These are phyloP conservation scores for Chenopodium quinoa DNA, from an alignment of 148 eudicot genomes.

Conservation along the genomic window DNA sequence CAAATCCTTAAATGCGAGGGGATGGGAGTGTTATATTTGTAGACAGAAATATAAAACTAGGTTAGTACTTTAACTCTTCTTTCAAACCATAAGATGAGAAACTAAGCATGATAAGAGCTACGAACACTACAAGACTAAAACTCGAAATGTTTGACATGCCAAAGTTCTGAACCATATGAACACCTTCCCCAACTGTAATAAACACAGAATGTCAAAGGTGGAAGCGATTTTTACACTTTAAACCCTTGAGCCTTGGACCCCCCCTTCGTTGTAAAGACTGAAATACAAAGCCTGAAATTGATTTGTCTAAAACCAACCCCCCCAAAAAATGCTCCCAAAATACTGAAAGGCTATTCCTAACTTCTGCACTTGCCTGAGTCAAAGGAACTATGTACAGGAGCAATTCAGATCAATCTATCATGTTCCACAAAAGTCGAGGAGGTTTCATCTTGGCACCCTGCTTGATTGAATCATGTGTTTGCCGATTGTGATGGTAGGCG, in stretches of 20 bases:
- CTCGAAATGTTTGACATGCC: slow-evolving; percentile 2
- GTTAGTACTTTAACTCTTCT: too few relatives aligned
- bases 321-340: slow-evolving; percentile 30
- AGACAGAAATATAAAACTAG: too few relatives aligned
- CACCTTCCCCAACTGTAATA: slow-evolving; percentile 17
- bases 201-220: slow-evolving; percentile 29
- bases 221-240: slow-evolving; percentile 18
- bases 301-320: neutral
- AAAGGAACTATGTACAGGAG: slow-evolving; percentile 33
- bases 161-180: slow-evolving; percentile 22
- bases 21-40: neutral
- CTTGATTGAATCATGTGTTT: slow-evolving; percentile 32
- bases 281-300: slow-evolving; percentile 18
- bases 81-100: neutral
- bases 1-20: too few relatives aligned
- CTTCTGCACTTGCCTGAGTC: slow-evolving; percentile 22
- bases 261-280: neutral
- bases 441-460: slow-evolving; percentile 1
- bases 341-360: slow-evolving; percentile 27
- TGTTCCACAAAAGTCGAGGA: neutral
- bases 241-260: slow-evolving; percentile 9
- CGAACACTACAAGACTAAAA: slow-evolving; percentile 13
- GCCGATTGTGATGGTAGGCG: slow-evolving; percentile 50
- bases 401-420: slow-evolving; percentile 21
- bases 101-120: slow-evolving; percentile 1